Evolutionary conservation across 2,329 filamentous ascomycete species (phyloP).

Genomic region (Daldinia eschscholtzii): DNA sequence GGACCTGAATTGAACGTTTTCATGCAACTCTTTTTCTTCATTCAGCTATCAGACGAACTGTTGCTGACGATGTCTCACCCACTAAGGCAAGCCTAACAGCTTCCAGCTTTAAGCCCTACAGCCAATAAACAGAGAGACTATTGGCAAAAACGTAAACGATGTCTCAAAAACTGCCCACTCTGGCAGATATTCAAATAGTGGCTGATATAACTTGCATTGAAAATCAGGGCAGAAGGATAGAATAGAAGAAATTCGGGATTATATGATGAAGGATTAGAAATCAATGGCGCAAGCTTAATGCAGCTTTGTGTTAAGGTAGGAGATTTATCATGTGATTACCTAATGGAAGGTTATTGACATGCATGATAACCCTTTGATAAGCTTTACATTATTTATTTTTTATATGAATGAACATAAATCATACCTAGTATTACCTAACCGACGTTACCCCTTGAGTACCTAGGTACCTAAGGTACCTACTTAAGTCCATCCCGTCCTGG

Average conservation of each 20-base stretch:
- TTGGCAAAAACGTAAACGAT: conserved; percentile 4
- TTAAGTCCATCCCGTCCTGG: neutral
- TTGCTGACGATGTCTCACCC: conserved; percentile 4
- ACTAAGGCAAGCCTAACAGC: neutral
- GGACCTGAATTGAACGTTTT: neutral
- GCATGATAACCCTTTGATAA: neutral
- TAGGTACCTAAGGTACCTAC: neutral
- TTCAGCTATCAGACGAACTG: neutral
- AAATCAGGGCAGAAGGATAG: neutral
- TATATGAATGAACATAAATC: too few relatives aligned
- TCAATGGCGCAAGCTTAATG: neutral
- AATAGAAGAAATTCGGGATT: neutral
- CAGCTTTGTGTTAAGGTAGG: conserved; percentile 3
- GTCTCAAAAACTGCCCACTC: conserved; percentile 11
- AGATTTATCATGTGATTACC: conserved; percentile 2
- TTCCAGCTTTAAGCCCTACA: neutral
- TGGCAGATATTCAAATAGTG: neutral
- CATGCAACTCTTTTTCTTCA: conserved; percentile 1
- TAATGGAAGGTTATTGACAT: neutral
- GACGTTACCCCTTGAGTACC: neutral
- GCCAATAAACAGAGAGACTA: conserved; percentile 1
- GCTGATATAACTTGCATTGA: neutral
- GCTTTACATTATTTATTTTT: too few relatives aligned
- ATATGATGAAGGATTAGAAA: neutral
- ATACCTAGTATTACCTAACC: neutral